Conservation (phyloP, 1,284 basidiomycete genomes). For the Sanghuangporus weigelae region DNA sequence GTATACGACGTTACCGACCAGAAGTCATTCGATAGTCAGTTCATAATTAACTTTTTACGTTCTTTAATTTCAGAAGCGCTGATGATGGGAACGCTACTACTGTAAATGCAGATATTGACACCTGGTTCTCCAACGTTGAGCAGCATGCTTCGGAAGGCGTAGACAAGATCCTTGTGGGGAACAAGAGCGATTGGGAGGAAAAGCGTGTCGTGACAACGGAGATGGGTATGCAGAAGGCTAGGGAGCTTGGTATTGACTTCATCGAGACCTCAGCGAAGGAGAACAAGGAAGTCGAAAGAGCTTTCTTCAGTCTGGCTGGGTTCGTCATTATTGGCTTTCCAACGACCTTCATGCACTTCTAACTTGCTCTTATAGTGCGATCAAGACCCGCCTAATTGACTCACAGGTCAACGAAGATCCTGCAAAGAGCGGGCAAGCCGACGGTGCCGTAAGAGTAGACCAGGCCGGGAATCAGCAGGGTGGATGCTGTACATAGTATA, state of each 20-base stretch:
- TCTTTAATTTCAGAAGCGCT: not conserved
- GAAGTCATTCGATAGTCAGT: slow-evolving; percentile 93
- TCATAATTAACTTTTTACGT: slow-evolving; percentile 11
- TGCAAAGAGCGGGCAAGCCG: slow-evolving; percentile 37
- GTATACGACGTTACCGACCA: slow-evolving; percentile 99
- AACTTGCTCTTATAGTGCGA: slow-evolving; percentile 59
- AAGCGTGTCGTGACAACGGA: slow-evolving; percentile 90
- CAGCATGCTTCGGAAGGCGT: slow-evolving; percentile 98
- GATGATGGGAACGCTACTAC: not conserved
- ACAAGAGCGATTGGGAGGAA: slow-evolving; percentile 99
- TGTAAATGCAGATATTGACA: slow-evolving; percentile 79
- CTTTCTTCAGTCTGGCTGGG: slow-evolving; percentile 97
- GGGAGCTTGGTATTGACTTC: slow-evolving; percentile 90
- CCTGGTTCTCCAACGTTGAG: slow-evolving; percentile 98
- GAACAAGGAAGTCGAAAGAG: slow-evolving; percentile 97
- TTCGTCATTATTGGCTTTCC: slow-evolving; percentile 33
- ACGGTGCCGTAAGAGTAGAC: slow-evolving; percentile 62
- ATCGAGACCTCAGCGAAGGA: slow-evolving; percentile 98
- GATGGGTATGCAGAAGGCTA: slow-evolving; percentile 77
- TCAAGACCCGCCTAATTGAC: slow-evolving; percentile 96
- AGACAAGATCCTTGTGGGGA: slow-evolving; percentile 98
- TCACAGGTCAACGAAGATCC: slow-evolving; percentile 72
- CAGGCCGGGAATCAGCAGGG: slow-evolving; percentile 42
- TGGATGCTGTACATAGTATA: slow-evolving; percentile 54
- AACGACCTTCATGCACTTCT: not conserved